phyloP scores from a whole-genome alignment of 2,329 filamentous ascomycete species.

The Onygenales sp. region DNA sequence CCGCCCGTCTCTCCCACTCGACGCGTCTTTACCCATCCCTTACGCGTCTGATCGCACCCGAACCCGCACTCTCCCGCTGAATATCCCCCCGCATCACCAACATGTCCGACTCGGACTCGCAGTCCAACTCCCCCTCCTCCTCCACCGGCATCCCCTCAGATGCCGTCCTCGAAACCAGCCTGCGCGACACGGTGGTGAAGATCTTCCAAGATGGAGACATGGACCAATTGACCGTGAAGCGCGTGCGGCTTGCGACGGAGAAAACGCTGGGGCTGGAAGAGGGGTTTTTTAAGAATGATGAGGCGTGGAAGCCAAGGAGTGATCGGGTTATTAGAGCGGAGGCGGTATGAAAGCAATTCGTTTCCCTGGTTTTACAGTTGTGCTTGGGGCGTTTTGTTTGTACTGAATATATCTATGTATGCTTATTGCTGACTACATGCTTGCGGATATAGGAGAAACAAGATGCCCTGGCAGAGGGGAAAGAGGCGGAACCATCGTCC shows the following conservation, averaged over 20 bases:
- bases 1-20: background rate
- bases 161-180: constrained; percentile 24
- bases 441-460: constrained; percentile 20
- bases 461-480: constrained; percentile 16
- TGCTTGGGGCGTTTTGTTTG: background rate
- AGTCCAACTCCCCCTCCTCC: constrained; percentile 18
- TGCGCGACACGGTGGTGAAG: constrained; percentile 29
- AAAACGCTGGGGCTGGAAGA: constrained; percentile 40
- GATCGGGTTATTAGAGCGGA: constrained; percentile 45
- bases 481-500: constrained; percentile 2
- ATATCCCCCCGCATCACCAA: constrained; percentile 3
- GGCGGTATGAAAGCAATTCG: constrained; percentile 28
- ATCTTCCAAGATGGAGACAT: constrained; percentile 30
- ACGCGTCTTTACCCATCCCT: background rate
- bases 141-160: constrained; percentile 21
- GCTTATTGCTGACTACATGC: background rate
- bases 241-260: constrained; percentile 45
- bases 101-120: constrained; percentile 24
- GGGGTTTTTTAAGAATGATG: constrained; percentile 47
- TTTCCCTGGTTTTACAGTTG: background rate
- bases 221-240: constrained; percentile 49
- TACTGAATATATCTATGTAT: background rate
- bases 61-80: background rate
- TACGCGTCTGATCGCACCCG: background rate
- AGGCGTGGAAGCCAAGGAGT: constrained; percentile 46